phyloP scores from a whole-genome alignment of 2,329 filamentous ascomycete genomes.

The Aspergillus sergii region DNA sequence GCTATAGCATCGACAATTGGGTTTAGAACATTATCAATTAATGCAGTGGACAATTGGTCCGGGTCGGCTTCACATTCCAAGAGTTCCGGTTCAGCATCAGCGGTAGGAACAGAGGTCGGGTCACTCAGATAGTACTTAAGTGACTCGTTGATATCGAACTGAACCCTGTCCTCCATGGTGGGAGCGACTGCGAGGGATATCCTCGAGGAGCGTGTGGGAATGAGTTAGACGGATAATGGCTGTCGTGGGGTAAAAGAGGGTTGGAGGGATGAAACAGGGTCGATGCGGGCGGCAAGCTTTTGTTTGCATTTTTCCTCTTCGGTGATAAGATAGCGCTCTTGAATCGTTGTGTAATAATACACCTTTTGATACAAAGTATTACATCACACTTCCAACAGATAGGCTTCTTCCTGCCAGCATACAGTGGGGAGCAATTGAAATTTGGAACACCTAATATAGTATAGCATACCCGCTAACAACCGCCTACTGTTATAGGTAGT shows the following conservation, averaged over 20 bases:
- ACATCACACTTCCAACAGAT: background rate
- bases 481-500: too few relatives aligned
- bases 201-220: slow-evolving; percentile 18
- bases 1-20: slow-evolving; percentile 90
- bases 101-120: slow-evolving; percentile 77
- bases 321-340: slow-evolving; percentile 11
- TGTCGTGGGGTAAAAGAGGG: slow-evolving; percentile 4
- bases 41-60: slow-evolving; percentile 73
- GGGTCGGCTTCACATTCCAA: slow-evolving; percentile 92
- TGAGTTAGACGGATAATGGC: background rate
- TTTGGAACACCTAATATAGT: too few relatives aligned
- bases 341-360: background rate
- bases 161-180: slow-evolving; percentile 68
- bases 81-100: slow-evolving; percentile 80
- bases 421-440: too few relatives aligned
- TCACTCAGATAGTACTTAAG: slow-evolving; percentile 97
- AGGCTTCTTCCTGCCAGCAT: background rate
- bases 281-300: slow-evolving; percentile 15
- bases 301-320: slow-evolving; percentile 37
- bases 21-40: slow-evolving; percentile 86
- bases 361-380: background rate
- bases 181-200: slow-evolving; percentile 32
- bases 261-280: slow-evolving; percentile 7
- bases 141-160: slow-evolving; percentile 95
- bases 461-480: too few relatives aligned